These are phyloP conservation scores for Angophora floribunda DNA, from an alignment of 345 rosid species.

Conservation along the genomic window DNA sequence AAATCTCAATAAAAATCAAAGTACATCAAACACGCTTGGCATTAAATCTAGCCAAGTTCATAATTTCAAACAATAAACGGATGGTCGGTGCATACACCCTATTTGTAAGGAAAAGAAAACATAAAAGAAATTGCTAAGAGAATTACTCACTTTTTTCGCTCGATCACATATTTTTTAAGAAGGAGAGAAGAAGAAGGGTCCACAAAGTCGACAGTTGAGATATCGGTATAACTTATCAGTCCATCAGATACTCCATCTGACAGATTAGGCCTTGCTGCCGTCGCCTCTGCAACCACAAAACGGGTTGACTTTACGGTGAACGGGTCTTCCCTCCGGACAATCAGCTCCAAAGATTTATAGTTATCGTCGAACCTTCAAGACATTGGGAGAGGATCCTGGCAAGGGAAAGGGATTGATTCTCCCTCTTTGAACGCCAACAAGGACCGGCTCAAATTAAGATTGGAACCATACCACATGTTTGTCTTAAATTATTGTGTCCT, in stretches of 20 bases:
- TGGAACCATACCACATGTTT: neutral
- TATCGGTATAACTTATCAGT: neutral
- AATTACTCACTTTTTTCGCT: neutral
- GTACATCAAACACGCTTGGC: too few relatives aligned
- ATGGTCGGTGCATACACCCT: neutral
- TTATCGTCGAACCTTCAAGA: neutral
- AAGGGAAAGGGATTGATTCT: neutral
- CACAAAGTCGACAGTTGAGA: neutral
- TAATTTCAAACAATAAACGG: neutral
- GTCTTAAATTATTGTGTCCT: neutral
- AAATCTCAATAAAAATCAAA: too few relatives aligned
- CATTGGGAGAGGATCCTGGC: neutral
- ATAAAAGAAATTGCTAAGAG: neutral
- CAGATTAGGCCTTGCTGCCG: too few relatives aligned
- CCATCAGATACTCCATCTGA: neutral
- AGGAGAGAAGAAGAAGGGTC: fast-evolving
- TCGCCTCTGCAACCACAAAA: neutral
- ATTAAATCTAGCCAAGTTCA: neutral
- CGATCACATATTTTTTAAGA: neutral
- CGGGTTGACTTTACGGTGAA: neutral
- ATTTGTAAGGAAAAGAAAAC: neutral
- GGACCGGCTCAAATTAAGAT: neutral
- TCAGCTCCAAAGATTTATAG: neutral
- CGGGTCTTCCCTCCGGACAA: neutral
- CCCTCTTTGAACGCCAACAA: neutral